Evolutionary conservation across 176 grass and related monocot species (phyloP).

Genomic region (Saccharum spontaneum): DNA sequence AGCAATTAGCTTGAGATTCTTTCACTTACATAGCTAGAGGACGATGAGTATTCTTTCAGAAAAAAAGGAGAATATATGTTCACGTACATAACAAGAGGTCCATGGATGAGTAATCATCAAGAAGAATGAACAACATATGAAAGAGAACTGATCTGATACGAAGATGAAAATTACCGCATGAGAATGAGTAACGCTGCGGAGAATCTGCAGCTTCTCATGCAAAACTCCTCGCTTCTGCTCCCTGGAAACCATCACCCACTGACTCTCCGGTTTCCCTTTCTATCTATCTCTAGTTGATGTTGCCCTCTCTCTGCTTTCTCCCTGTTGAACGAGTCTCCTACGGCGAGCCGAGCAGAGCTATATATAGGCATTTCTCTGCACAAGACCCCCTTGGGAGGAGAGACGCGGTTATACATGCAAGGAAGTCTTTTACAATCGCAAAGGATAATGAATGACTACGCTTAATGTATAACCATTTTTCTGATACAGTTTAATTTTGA

Average conservation of each 20-base stretch:
- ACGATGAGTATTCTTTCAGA: not conserved
- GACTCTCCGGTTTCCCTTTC: not conserved
- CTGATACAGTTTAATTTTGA: too few species aligned
- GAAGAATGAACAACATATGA: constrained; percentile 1
- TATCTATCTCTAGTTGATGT: not conserved
- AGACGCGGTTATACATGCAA: not conserved
- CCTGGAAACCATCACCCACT: constrained; percentile 53
- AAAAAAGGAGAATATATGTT: too few species aligned
- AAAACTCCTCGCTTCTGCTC: constrained; percentile 57
- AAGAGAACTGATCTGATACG: not conserved
- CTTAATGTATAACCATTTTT: not conserved
- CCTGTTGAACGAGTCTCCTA: not conserved
- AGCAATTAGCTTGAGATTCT: not conserved
- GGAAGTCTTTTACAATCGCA: not conserved
- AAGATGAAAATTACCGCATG: constrained; percentile 56
- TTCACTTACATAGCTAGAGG: not conserved
- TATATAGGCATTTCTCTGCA: constrained; percentile 27
- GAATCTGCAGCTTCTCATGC: constrained; percentile 71
- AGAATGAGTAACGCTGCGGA: constrained; percentile 75
- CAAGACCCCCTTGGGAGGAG: constrained; percentile 4
- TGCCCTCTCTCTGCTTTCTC: not conserved
- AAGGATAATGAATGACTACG: not conserved
- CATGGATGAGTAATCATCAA: not conserved
- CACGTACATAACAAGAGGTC: not conserved
- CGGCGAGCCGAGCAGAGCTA: constrained; percentile 14